These are phyloP conservation scores for Pyrenochaeta sp. DNA, from an alignment of 2,329 filamentous ascomycete species.

Conservation along the genomic window DNA sequence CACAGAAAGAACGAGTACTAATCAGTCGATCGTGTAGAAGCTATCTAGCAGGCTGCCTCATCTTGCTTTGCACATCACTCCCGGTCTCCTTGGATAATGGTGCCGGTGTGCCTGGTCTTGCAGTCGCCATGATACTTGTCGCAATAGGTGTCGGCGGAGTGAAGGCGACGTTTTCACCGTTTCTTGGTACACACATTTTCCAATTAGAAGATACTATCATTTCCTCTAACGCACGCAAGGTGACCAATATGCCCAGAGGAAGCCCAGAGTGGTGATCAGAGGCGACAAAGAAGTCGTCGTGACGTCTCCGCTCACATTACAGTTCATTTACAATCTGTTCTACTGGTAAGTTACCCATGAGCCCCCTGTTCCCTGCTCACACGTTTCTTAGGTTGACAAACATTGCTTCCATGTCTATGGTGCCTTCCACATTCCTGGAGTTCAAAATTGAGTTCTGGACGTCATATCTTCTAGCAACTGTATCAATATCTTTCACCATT, in stretches of 20 bases:
- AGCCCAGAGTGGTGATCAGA: constrained; percentile 15
- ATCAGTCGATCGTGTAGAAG: too few relatives aligned
- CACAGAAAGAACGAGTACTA: too few relatives aligned
- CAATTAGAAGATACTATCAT: too few relatives aligned
- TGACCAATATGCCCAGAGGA: constrained; percentile 14
- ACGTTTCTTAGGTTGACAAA: constrained; percentile 67
- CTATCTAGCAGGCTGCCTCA: neutral
- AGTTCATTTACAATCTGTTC: constrained; percentile 41
- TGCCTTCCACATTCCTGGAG: constrained; percentile 74
- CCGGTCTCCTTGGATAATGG: constrained; percentile 6
- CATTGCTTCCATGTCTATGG: constrained; percentile 65
- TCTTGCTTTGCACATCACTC: constrained; percentile 13
- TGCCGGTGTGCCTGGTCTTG: constrained; percentile 23
- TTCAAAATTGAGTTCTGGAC: constrained; percentile 72
- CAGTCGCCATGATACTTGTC: constrained; percentile 40
- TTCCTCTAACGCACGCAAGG: too few relatives aligned
- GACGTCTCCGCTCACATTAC: constrained; percentile 33
- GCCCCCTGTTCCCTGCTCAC: too few relatives aligned
- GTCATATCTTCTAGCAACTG: constrained; percentile 67
- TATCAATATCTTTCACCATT: constrained; percentile 68
- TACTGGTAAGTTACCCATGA: constrained; percentile 39
- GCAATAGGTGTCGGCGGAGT: constrained; percentile 42
- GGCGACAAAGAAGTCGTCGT: constrained; percentile 28
- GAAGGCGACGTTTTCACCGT: constrained; percentile 33
- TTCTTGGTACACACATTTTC: constrained; percentile 33